Conservation (phyloP, 1,284 basidiomycete species). For the Irpex sp. region DNA sequence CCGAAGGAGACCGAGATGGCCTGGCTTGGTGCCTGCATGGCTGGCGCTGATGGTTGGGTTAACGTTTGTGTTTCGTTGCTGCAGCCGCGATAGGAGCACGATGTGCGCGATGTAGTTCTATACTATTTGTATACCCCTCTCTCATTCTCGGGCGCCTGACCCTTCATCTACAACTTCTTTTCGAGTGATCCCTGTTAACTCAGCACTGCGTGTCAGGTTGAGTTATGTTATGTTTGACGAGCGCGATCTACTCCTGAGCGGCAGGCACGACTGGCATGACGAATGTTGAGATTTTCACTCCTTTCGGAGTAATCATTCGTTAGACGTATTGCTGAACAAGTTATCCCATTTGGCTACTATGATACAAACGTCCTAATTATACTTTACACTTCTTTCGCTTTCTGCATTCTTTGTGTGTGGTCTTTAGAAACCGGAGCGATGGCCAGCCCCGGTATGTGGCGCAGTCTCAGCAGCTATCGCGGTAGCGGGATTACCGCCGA, state of each 20-base stretch:
- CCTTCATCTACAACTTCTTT: not conserved
- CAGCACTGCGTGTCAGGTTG: not conserved
- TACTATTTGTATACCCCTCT: too few species aligned
- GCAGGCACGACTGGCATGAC: not conserved
- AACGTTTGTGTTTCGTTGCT: conserved; percentile 72
- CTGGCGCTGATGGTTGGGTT: conserved; percentile 94
- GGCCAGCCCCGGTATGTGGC: not conserved
- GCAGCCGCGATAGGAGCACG: conserved; percentile 1
- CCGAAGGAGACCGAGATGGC: conserved; percentile 89
- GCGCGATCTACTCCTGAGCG: not conserved
- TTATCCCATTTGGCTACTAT: not conserved
- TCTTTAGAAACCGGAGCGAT: not conserved
- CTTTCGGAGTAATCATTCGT: not conserved
- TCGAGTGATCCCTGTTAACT: not conserved
- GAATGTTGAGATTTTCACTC: not conserved
- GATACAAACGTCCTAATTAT: not conserved
- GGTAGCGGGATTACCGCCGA: conserved; percentile 5
- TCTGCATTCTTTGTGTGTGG: too few species aligned
- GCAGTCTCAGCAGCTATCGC: not conserved
- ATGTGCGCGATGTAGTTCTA: too few species aligned
- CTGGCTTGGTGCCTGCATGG: conserved; percentile 88
- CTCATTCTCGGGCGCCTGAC: too few species aligned
- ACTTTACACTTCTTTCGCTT: not conserved
- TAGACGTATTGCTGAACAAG: not conserved
- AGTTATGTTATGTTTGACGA: not conserved